Conservation (phyloP, 495 filamentous ascomycete genomes). For the Xylaria telfairii region DNA sequence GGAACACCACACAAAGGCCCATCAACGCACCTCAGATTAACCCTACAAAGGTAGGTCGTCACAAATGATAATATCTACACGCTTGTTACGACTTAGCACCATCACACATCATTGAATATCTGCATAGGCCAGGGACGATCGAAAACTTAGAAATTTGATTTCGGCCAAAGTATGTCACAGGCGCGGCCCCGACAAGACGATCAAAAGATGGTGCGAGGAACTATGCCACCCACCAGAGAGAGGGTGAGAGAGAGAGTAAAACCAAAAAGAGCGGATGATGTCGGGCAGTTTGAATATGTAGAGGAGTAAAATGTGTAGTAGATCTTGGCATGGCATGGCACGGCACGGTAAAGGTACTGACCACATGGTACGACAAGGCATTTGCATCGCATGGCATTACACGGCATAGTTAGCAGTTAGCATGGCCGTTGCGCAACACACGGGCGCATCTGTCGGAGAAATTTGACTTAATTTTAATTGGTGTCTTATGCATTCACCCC, state of each 20-base stretch:
- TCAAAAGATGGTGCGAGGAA: background rate
- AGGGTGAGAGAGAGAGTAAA: background rate
- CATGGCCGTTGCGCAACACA: constrained; percentile 9
- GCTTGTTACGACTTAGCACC: background rate
- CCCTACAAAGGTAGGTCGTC: background rate
- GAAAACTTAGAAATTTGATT: constrained; percentile 8
- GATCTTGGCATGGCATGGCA: constrained; percentile 18
- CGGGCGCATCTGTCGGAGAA: constrained; percentile 10
- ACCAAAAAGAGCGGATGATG: constrained; percentile 10
- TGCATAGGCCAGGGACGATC: background rate
- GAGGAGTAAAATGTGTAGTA: constrained; percentile 34
- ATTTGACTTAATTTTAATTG: background rate
- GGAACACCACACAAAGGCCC: background rate
- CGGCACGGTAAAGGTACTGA: constrained; percentile 3
- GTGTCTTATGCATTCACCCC: background rate
- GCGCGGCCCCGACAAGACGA: background rate
- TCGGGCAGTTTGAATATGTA: constrained; percentile 22
- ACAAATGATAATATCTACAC: background rate
- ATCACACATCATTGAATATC: background rate
- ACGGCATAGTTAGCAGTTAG: constrained; percentile 16
- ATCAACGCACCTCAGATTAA: background rate
- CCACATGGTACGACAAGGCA: constrained; percentile 14
- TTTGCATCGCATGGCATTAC: constrained; percentile 25
- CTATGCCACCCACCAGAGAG: background rate
- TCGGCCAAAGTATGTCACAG: background rate